Base-by-base conservation (phyloP, 2,329 filamentous ascomycete species). In the Epichloe sp. region DNA sequence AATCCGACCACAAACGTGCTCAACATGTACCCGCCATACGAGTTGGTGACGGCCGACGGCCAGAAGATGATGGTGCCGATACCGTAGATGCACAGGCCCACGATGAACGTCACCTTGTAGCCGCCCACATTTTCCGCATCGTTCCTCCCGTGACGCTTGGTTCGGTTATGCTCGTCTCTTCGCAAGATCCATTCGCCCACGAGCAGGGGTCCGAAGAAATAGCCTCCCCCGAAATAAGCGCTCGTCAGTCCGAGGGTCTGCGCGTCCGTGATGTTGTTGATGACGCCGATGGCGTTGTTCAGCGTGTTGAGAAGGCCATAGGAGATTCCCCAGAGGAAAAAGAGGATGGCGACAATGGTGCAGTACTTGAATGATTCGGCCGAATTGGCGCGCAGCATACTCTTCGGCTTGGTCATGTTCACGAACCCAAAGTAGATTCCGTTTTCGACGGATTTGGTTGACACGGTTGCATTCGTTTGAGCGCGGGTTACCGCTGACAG, bases 241-340 rank as follows among this genome's bases (percentile, higher is more conserved):
- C 77, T 80, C 21, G 83, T 85, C 40, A 88, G 74, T 1, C 82
- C 82, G 3, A 88, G 69, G 0, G 77, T 82, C 63, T 88, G 75
- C 6, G 78, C 74, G 0, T 72, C 65, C 1, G 72, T 77, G 73
- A 85, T 83, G 21, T 76, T 60, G 14, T 82, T 76, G 5, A 88
- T 76, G 12, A 67, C 62, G 37, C 83, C 79, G 49, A 88, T 82
- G 23, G 80, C 80, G 19, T 75, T 76, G 63, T 95, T 95, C 31
- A 96, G 76, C 0, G 83, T 85, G 60, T 93, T 88, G 5, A 95
- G 72, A 2, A 95, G 75, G 0, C 90, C 90, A 59, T 95, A 95
- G 0, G 88, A 89, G 52, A 95, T 85, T 0, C 90, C 90, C 89
- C 88, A 95, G 3, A 95, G 71, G 56, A 95, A 82, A 68, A 95